Base-by-base conservation (phyloP, 2,329 filamentous ascomycete species). In the Stachybotrys chlorohalonatus region DNA sequence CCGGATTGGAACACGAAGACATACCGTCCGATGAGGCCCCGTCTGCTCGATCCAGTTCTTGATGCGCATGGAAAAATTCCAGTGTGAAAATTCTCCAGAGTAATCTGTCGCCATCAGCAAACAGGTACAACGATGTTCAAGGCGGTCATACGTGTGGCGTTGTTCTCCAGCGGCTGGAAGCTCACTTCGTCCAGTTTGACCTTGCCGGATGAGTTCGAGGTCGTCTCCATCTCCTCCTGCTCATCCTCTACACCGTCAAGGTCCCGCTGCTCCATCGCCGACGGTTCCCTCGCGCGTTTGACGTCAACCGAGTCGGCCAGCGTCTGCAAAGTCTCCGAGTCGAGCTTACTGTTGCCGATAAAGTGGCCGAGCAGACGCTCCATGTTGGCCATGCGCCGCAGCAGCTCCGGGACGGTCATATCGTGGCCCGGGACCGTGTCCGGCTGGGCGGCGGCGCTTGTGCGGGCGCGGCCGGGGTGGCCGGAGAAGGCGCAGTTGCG, bases 41-140 rank as follows among this genome's bases (percentile, higher is more conserved):
- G 68, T 71, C 52, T 73, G 67, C 53, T 77, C 72, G n/a, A 78
- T 73, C 62, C 73, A 75, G n/a, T 74, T 70, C 58, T 77, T 77
- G 57, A 77, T 71, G 47, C 73, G 66, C 74, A 76, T 77, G 47
- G 75, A 78, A 59, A 79, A 79, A 57, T 78, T 78, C 74, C 75
- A 78, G 54, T 79, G 75, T 1, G 76, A 79, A 59, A 79, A 78
- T 57, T 79, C 76, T 8, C 76, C 76, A 1, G 76, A 79, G 56
- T 77, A 79, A 53, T 79, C 75, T 78, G 47, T 4, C 5, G 6
- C 46, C 51, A 55, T 54, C 30, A 58, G 51, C 9, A 53, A 49
- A 15, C 24, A 31, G 3, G 47, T 24, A 13, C 36, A 31, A 4
- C 24, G 4, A 39, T 50, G 48, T 49, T 49, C 31, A 15, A 53